phyloP scores from a whole-genome alignment of 805 yeast species.

The Pichia occidentalis region DNA sequence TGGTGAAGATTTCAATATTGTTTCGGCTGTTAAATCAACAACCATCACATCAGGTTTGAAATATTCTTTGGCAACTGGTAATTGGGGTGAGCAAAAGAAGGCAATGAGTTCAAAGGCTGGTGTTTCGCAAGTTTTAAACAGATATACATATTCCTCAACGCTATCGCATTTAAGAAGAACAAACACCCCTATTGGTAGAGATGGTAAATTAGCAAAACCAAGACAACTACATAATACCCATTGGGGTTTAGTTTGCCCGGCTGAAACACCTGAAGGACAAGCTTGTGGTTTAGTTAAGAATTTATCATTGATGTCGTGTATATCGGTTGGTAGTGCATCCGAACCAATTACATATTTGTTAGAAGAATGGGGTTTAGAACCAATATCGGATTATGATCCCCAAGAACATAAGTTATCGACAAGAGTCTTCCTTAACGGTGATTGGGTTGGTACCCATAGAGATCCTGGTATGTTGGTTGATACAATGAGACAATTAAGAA shows the following conservation, averaged over 20 bases:
- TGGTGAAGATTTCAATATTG: slow-evolving; percentile 92
- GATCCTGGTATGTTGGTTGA: slow-evolving; percentile 90
- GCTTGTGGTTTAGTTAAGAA: slow-evolving; percentile 99
- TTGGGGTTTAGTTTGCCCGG: slow-evolving; percentile 99
- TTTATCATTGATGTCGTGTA: slow-evolving; percentile 92
- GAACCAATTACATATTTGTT: slow-evolving; percentile 88
- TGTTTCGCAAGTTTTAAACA: slow-evolving; percentile 95
- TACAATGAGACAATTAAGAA: slow-evolving; percentile 83
- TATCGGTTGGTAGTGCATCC: slow-evolving; percentile 96
- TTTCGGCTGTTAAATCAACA: slow-evolving; percentile 93
- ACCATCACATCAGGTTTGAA: slow-evolving; percentile 96
- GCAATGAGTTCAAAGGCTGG: slow-evolving; percentile 99
- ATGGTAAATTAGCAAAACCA: slow-evolving; percentile 97
- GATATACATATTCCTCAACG: slow-evolving; percentile 98
- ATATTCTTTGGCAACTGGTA: slow-evolving; percentile 97
- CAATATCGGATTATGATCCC: slow-evolving; percentile 91
- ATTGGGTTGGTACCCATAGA: slow-evolving; percentile 98
- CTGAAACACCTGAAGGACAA: slow-evolving; percentile 99
- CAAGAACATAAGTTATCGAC: slow-evolving; percentile 87
- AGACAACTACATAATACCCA: slow-evolving; percentile 98
- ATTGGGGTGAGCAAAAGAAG: slow-evolving; percentile 99
- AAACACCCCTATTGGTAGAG: slow-evolving; percentile 98
- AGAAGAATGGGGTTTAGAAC: slow-evolving; percentile 99
- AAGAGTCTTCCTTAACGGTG: slow-evolving; percentile 95
- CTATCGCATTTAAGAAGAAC: slow-evolving; percentile 98